Evolutionary conservation across 2,329 filamentous ascomycete species (phyloP).

Genomic region (Phoma sp.): DNA sequence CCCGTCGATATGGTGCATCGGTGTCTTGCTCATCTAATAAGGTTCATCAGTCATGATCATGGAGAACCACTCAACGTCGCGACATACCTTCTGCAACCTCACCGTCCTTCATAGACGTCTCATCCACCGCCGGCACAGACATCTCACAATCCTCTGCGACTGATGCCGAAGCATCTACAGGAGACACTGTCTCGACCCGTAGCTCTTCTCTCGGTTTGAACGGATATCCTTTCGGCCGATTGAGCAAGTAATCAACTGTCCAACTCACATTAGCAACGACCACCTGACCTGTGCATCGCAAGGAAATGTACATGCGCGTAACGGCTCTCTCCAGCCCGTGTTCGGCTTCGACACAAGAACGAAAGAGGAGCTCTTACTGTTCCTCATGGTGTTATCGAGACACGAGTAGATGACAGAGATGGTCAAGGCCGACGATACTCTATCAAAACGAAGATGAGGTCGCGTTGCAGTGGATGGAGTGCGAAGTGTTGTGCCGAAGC

Average conservation of each 20-base stretch:
- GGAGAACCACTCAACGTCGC: background rate
- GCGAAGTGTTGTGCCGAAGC: background rate
- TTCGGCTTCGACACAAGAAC: background rate
- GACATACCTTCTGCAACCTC: background rate
- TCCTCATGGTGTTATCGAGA: background rate
- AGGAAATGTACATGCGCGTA: background rate
- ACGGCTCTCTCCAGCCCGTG: conserved; percentile 8
- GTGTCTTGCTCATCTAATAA: background rate
- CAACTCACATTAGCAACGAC: background rate
- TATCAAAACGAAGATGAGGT: background rate
- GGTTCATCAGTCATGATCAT: background rate
- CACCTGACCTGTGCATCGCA: no score
- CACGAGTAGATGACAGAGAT: background rate
- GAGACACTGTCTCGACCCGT: background rate
- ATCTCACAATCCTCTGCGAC: background rate
- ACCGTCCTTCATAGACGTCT: background rate
- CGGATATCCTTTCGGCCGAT: background rate
- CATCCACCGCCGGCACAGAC: background rate
- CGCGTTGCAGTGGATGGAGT: background rate
- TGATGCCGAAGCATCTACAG: no score
- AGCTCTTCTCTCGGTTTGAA: background rate
- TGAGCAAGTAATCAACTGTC: background rate
- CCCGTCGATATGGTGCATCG: background rate
- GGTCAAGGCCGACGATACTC: background rate
- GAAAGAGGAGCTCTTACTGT: background rate